Evolutionary conservation across 2,329 filamentous ascomycete genomes (phyloP), one percentile per base, ranked within the genome.

Genomic region (Fusarium heterosporum): DNA sequence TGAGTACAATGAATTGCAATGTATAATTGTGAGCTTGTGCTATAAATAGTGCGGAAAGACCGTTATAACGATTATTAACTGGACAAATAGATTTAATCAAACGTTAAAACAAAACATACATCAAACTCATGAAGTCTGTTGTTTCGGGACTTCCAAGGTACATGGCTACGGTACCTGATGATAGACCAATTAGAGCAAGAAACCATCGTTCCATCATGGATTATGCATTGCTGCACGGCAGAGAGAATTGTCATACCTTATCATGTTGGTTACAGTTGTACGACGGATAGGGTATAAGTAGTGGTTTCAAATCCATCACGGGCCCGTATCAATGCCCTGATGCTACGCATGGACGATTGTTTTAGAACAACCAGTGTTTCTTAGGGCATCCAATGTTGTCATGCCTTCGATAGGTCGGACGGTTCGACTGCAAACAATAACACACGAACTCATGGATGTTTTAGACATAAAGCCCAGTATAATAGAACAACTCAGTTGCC

Each of bases 311-410:
- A 52, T n/a, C 47, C 42, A 68, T 55, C 38, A 54, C 50, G 56
- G 61, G 39, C 61, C 28, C 34, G 19, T 38, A 38, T 49, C 59
- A 22, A 51, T 61, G 55, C 65, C 29, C 54, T 43, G 34, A n/a
- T 66, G 42, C 40, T 41, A 53, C 47, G 50, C 62, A 53, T 53
- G 34, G 57, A 26, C 30, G 43, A 19, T 34, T 60, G 65, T 59
- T 68, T 67, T 64, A 38, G 36, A 56, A 63, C 51, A 46, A 56
- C 53, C 60, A 65, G 61, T 53, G 64, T 68, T 68, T 68, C 64
- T 61, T 6, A 22, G 22, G 14, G 38, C 61, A 48, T 36, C 64
- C 64, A 64, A 66, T 64, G 55, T 58, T 61, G 43, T 60, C 26
- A 68, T 48, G 46, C 50, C 41, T 46, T 30, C 25, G 14, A 28